Percentiles rank a stretch among this genome's conserved stretches.
phyloP scores from a whole-genome alignment of 345 rosid species.

The Mangifera indica region DNA sequence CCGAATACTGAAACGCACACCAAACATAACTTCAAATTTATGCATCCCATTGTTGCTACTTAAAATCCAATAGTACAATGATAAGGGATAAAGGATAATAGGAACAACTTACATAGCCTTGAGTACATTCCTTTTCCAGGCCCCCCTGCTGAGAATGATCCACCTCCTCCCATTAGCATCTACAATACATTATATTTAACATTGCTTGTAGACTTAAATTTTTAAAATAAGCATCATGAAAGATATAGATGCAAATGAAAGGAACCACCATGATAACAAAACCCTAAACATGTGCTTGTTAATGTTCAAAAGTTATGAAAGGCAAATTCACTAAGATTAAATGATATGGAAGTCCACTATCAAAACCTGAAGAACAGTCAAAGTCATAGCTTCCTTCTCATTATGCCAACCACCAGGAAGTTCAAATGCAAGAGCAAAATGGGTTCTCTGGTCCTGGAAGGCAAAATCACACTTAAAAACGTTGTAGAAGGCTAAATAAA shows the following conservation, averaged over 20 bases:
- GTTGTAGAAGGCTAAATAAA: constrained; percentile 4
- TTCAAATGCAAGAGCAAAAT: constrained; percentile 90
- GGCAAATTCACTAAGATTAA: not conserved
- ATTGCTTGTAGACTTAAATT: not conserved
- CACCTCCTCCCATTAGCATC: constrained; percentile 99
- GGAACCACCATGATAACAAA: not conserved
- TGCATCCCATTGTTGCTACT: not conserved
- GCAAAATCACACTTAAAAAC: constrained; percentile 14
- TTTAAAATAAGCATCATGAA: not conserved
- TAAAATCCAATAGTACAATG: not conserved
- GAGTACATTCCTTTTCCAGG: constrained; percentile 99
- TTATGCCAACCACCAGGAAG: constrained; percentile 83
- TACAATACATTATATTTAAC: constrained; percentile 28
- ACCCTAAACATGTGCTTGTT: not conserved
- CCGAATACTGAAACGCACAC: not conserved
- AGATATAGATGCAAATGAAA: not conserved
- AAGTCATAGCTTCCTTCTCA: constrained; percentile 68
- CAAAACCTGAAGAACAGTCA: constrained; percentile 89
- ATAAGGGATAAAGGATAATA: constrained; percentile 4
- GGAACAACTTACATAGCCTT: constrained; percentile 67
- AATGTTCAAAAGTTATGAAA: not conserved
- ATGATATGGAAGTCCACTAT: not conserved
- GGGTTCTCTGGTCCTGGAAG: constrained; percentile 48
- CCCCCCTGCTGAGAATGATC: constrained; percentile 95
- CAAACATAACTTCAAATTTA: not conserved